Percentiles rank a stretch among this genome's conserved stretches.
Evolutionary conservation across 306 rosid genomes (phyloP).

Genomic region (Cucurbita ficifolia): DNA sequence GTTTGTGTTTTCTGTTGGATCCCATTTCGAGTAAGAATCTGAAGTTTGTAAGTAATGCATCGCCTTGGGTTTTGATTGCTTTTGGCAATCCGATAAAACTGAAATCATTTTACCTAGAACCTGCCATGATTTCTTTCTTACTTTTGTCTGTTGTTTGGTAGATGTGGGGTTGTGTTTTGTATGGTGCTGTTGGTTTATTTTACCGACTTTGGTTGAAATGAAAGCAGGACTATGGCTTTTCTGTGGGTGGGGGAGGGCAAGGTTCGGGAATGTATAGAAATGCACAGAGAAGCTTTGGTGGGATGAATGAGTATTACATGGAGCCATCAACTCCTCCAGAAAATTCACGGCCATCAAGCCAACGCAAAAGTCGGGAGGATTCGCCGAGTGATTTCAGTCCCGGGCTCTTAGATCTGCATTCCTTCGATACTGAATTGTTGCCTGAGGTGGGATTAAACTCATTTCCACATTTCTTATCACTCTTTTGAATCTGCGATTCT

Average conservation of each 20-base stretch:
- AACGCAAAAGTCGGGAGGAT: constrained; percentile 52
- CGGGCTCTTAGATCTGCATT: constrained; percentile 92
- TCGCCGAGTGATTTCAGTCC: constrained; percentile 79
- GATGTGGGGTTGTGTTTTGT: constrained; percentile 21
- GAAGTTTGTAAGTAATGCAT: neutral
- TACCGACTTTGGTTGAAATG: constrained; percentile 20
- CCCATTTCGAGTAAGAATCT: neutral
- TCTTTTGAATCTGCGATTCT: neutral
- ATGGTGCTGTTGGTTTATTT: constrained; percentile 6
- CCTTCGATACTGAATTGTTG: constrained; percentile 81
- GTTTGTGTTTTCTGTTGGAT: neutral
- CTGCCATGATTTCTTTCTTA: neutral
- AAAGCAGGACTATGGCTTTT: constrained; percentile 59
- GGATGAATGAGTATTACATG: constrained; percentile 48
- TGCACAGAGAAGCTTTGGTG: constrained; percentile 47
- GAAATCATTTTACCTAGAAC: neutral
- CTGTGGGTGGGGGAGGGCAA: constrained; percentile 48
- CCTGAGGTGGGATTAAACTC: constrained; percentile 45
- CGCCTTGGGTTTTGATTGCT: neutral
- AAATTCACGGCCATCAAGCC: constrained; percentile 24
- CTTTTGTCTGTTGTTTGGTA: constrained; percentile 6
- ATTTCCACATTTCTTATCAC: neutral
- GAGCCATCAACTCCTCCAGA: constrained; percentile 81
- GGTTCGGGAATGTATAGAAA: constrained; percentile 67
- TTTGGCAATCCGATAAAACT: neutral